A percentile compares a stretch with the other conserved stretches of the same genome.
Conservation (phyloP, 2,329 filamentous ascomycete species). For the Ophiostoma perfectum region DNA sequence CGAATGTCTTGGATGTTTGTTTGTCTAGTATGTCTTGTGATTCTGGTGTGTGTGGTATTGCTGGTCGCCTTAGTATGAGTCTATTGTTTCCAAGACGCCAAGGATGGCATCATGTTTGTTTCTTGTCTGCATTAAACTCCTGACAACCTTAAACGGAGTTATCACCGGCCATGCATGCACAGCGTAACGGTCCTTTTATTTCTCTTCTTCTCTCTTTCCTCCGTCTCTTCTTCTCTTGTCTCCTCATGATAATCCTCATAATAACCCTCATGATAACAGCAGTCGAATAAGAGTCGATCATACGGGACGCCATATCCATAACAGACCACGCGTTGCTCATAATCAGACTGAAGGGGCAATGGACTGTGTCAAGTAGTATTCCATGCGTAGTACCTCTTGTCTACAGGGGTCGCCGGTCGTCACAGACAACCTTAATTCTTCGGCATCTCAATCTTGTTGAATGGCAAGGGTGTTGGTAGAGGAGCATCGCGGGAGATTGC, state of each 20-base stretch:
- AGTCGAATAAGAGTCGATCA: conserved; percentile 7
- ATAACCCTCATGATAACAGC: background rate
- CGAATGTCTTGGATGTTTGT: background rate
- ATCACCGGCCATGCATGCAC: conserved; percentile 4
- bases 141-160: conserved; percentile 10
- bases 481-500: conserved; percentile 1
- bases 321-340: conserved; percentile 13
- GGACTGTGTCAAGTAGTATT: background rate
- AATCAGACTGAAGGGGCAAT: conserved; percentile 1
- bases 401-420: background rate
- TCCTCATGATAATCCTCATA: background rate
- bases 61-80: background rate
- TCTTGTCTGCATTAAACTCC: conserved; percentile 1
- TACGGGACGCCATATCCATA: background rate
- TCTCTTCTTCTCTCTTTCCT: background rate
- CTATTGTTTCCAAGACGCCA: background rate
- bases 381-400: too few species aligned
- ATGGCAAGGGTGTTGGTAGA: background rate
- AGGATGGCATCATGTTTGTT: conserved; percentile 12
- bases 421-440: conserved; percentile 3
- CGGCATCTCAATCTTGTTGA: conserved; percentile 1
- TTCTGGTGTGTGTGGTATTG: background rate
- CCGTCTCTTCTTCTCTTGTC: background rate
- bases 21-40: background rate
- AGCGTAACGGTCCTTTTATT: background rate